Evolutionary conservation across 2,329 filamentous ascomycete genomes (phyloP).

Genomic region (Pseudopithomyces chartarum): DNA sequence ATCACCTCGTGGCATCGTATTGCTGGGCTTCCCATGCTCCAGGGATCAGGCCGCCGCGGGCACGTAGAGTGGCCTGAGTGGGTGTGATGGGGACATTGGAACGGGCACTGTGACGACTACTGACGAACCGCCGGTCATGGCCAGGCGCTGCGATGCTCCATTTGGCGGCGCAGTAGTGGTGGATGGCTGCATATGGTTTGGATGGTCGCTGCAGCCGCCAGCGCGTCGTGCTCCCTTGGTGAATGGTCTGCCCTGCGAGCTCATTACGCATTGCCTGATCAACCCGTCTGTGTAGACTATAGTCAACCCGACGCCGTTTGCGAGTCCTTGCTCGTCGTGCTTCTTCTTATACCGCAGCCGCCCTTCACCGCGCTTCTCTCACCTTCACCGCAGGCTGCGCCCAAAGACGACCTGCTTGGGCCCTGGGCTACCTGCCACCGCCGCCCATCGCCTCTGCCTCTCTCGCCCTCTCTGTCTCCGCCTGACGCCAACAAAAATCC

Average conservation of each 20-base stretch:
- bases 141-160: slow-evolving; percentile 8
- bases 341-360: slow-evolving; percentile 4
- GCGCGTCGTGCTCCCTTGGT: slow-evolving; percentile 13
- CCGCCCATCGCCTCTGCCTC: neutral
- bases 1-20: slow-evolving; percentile 4
- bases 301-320: neutral
- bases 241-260: neutral
- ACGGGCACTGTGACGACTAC: neutral
- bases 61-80: slow-evolving; percentile 8
- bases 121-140: neutral
- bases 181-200: slow-evolving; percentile 10
- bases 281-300: neutral
- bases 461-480: neutral
- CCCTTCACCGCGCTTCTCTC: neutral
- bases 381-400: neutral
- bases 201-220: slow-evolving; percentile 9
- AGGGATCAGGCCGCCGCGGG: slow-evolving; percentile 2
- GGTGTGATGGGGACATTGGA: neutral
- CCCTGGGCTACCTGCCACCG: no score
- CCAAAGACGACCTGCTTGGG: neutral
- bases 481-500: neutral
- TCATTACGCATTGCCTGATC: neutral
- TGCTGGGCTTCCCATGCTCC: neutral
- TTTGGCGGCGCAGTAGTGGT: slow-evolving; percentile 3
- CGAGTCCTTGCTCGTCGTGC: no score